These are phyloP conservation scores for Alternaria sp. DNA, from an alignment of 2,329 filamentous ascomycete genomes.

Conservation along the genomic window DNA sequence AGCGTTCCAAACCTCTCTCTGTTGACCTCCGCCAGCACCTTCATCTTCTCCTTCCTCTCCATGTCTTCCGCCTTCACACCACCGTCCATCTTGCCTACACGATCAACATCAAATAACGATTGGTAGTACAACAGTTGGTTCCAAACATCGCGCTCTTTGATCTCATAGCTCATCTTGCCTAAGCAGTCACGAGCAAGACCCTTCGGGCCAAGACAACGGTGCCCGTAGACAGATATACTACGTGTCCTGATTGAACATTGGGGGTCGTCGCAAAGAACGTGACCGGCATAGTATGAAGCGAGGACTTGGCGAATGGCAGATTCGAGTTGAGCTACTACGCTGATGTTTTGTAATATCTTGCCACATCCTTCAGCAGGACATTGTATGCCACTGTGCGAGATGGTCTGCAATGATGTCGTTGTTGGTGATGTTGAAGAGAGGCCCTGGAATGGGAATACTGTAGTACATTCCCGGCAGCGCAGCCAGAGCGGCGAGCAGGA, in stretches of 20 bases:
- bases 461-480: constrained; percentile 82
- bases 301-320: constrained; percentile 80
- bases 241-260: constrained; percentile 86
- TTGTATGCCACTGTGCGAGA: constrained; percentile 76
- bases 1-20: constrained; percentile 78
- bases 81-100: constrained; percentile 64
- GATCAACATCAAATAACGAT: constrained; percentile 87
- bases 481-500: constrained; percentile 79
- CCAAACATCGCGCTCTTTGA: constrained; percentile 87
- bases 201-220: constrained; percentile 85
- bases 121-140: constrained; percentile 93
- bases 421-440: constrained; percentile 56
- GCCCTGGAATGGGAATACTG: constrained; percentile 77
- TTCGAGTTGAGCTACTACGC: constrained; percentile 86
- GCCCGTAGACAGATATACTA: constrained; percentile 92
- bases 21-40: constrained; percentile 82
- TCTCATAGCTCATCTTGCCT: constrained; percentile 88
- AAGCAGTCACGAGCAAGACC: constrained; percentile 84
- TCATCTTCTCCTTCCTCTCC: constrained; percentile 62
- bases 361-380: constrained; percentile 73
- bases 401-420: constrained; percentile 29
- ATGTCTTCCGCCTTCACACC: constrained; percentile 64
- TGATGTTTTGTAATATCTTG: constrained; percentile 71
- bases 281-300: constrained; percentile 88
- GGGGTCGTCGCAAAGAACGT: constrained; percentile 88